Evolutionary conservation across 23 red algal genomes (phyloP).

Genomic region (Gracilaria domingensis): DNA sequence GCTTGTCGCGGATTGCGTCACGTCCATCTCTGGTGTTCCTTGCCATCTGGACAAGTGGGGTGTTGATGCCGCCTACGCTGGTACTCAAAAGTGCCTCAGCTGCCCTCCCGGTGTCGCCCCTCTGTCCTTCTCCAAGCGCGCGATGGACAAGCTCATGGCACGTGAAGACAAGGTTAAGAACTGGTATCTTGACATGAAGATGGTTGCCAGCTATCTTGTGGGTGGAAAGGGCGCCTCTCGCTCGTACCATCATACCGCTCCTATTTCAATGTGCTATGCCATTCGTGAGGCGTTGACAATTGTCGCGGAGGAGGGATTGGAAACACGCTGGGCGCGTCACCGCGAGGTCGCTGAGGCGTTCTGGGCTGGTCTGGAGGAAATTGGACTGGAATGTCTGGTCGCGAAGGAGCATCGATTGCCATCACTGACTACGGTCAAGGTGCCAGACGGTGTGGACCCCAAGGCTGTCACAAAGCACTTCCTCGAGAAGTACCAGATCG

Average conservation of each 20-base stretch:
- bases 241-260: slow-evolving; percentile 83
- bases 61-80: slow-evolving; percentile 84
- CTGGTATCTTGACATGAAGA: slow-evolving; percentile 91
- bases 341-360: slow-evolving; percentile 71
- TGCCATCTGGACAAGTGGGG: slow-evolving; percentile 88
- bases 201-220: slow-evolving; percentile 76
- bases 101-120: slow-evolving; percentile 84
- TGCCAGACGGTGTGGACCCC: slow-evolving; percentile 74
- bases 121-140: slow-evolving; percentile 73
- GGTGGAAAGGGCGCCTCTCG: slow-evolving; percentile 64
- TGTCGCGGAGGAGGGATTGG: slow-evolving; percentile 76
- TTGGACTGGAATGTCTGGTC: slow-evolving; percentile 78
- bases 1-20: slow-evolving; percentile 81
- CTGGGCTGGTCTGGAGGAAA: slow-evolving; percentile 69
- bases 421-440: slow-evolving; percentile 77
- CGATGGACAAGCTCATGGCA: slow-evolving; percentile 79
- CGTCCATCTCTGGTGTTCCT: slow-evolving; percentile 83
- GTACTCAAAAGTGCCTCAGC: slow-evolving; percentile 83
- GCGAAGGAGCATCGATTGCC: slow-evolving; percentile 69
- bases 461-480: slow-evolving; percentile 70
- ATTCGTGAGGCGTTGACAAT: slow-evolving; percentile 74
- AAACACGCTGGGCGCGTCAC: slow-evolving; percentile 81
- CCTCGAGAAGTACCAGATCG: slow-evolving; percentile 81
- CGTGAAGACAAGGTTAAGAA: slow-evolving; percentile 74
- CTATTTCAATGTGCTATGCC: slow-evolving; percentile 79